A percentile compares a stretch with the other conserved stretches of the same genome.
Conservation (phyloP, 1,284 basidiomycete species). For the Coniferiporia sulphurascens region DNA sequence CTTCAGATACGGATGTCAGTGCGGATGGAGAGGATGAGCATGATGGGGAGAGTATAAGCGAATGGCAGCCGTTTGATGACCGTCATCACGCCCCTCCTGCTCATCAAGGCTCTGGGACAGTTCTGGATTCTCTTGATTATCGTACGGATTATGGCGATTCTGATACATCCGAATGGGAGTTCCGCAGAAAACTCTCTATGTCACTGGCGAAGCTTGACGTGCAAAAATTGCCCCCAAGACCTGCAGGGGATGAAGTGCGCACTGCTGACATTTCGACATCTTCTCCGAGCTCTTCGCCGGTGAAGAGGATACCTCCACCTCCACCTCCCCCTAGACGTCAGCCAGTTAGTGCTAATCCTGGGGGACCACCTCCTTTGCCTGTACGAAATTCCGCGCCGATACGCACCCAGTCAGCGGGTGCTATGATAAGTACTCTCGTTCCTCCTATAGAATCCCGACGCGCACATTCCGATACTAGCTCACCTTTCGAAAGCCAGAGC, state of each 20-base stretch:
- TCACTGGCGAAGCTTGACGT: conserved; percentile 1
- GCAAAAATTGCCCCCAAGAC: not conserved
- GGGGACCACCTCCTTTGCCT: conserved; percentile 20
- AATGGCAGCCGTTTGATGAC: conserved; percentile 3
- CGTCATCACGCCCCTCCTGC: not conserved
- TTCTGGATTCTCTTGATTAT: not conserved
- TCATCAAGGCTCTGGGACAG: not conserved
- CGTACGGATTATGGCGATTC: not conserved
- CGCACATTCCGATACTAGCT: conserved; percentile 14
- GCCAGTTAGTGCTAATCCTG: not conserved
- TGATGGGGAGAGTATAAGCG: conserved; percentile 9
- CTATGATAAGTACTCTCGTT: conserved; percentile 3
- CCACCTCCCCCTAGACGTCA: conserved; percentile 18
- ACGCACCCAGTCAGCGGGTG: conserved; percentile 9
- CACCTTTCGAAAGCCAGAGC: conserved; percentile 19
- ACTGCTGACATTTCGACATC: not conserved
- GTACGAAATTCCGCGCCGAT: conserved; percentile 11
- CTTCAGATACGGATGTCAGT: conserved; percentile 11
- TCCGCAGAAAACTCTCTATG: not conserved
- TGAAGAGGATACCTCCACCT: conserved; percentile 18
- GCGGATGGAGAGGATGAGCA: conserved; percentile 8
- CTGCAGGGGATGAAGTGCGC: not conserved
- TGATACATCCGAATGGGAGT: not conserved
- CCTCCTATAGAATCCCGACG: not conserved
- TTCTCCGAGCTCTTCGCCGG: conserved; percentile 9